Evolutionary conservation across 148 eudicot species (phyloP), one percentile per base, ranked within the genome.

Genomic region (Salicornia ramosissima): DNA sequence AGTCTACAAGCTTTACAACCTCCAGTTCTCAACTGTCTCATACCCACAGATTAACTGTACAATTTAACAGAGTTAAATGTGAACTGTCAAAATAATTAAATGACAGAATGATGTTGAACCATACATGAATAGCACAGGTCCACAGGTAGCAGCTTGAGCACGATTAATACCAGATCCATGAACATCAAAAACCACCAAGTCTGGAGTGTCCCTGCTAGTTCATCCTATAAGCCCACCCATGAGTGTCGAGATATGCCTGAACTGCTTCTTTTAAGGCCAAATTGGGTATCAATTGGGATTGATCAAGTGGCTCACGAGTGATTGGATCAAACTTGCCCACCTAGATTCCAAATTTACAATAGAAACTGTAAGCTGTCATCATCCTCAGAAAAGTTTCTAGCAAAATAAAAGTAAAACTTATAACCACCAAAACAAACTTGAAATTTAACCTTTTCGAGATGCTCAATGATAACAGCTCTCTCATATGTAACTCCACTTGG

Each of bases 401-500:
- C 6, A 33, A 12, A 54, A 12, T 59, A 49, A 30, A 49, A 59
- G 15, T 21, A 12, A 5, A 13, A 14, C 1, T 34, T 19, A 0
- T 12, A 40, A 19, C 12, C 18, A 21, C 8, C 52, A 21, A 22
- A 43, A 63, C 22, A 68, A 30, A 15, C 21, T 28, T 22, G 50
- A 70, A 50, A 64, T 60, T 53, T 65, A 64, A 90, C 98, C 97
- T 86, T 86, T 24, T 82, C 77, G 18, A 94, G 82, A 78, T 94
- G 96, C 0, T 90, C 88, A 68, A 87, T 84, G 76, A 95, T 87
- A 52, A 81, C 86, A 51, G 88, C 90, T 80, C 97, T 81, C 78
- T 95, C 99, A 66, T 95, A 95, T 33, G 99, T 86, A 53, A 86
- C 25, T 11, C 99, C 97, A 69, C 97, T 91, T 6, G 99, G 97